phyloP scores from a whole-genome alignment of 768 basidiomycete genomes.

The Tricholoma furcatifolium region DNA sequence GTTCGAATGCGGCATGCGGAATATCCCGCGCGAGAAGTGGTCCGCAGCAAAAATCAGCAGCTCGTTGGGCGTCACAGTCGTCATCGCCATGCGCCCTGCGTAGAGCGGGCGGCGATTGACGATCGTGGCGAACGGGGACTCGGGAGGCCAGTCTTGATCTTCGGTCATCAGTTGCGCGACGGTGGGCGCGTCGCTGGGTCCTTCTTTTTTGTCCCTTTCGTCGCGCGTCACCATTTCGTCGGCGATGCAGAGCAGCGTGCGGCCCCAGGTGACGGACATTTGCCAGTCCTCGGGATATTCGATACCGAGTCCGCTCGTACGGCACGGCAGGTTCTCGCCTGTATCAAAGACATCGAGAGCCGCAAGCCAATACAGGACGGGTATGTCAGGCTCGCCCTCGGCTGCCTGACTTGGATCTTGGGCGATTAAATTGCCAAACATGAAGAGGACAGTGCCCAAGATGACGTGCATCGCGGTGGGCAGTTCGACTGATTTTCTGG shows the following conservation, averaged over 20 bases:
- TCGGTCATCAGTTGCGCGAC: constrained; percentile 25
- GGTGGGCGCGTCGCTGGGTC: neutral
- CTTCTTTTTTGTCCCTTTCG: constrained; percentile 11
- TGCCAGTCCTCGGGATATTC: constrained; percentile 59
- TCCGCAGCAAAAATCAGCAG: constrained; percentile 63
- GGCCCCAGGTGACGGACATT: constrained; percentile 67
- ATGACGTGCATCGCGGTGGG: constrained; percentile 68
- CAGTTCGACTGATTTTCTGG: constrained; percentile 44
- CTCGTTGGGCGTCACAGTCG: constrained; percentile 42
- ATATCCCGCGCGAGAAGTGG: constrained; percentile 67
- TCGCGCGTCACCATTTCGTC: constrained; percentile 44
- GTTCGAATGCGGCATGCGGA: constrained; percentile 62
- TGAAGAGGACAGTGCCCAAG: constrained; percentile 61
- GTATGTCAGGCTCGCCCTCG: constrained; percentile 50
- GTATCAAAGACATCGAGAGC: constrained; percentile 72
- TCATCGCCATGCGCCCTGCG: constrained; percentile 46
- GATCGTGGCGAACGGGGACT: constrained; percentile 53
- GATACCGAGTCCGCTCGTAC: constrained; percentile 30
- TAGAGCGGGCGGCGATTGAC: constrained; percentile 47
- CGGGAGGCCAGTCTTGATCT: constrained; percentile 49
- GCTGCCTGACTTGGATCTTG: constrained; percentile 49
- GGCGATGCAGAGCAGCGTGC: constrained; percentile 59
- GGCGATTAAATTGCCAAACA: constrained; percentile 61
- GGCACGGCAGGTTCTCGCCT: constrained; percentile 59
- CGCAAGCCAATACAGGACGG: constrained; percentile 62